phyloP scores from a whole-genome alignment of 2,329 filamentous ascomycete species.

The Verticillium dahliae region DNA sequence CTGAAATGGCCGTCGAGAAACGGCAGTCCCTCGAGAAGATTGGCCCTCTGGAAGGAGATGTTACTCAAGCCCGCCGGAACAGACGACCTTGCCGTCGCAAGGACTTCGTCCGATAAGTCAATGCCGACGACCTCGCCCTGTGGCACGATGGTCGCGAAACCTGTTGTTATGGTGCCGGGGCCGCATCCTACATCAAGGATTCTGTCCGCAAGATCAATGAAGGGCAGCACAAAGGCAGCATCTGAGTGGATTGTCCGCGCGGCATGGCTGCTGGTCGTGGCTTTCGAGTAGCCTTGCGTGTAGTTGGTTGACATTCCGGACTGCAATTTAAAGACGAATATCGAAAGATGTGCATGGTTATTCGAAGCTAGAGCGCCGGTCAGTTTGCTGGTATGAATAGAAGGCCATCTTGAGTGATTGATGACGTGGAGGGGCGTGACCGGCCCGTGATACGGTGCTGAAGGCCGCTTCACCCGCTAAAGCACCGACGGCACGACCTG shows the following conservation, averaged over 20 bases:
- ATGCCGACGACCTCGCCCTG: constrained; percentile 31
- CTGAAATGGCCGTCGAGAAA: constrained; percentile 33
- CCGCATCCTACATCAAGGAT: constrained; percentile 43
- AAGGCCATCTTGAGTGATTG: no score
- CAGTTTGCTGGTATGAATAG: no score
- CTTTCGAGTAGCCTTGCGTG: constrained; percentile 30
- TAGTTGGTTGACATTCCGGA: constrained; percentile 15
- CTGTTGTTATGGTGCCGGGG: constrained; percentile 40
- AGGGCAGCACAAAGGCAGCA: constrained; percentile 34
- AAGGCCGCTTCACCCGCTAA: background rate
- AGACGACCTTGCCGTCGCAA: constrained; percentile 20
- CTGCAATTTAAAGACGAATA: background rate
- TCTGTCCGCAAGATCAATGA: constrained; percentile 27
- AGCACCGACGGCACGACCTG: background rate
- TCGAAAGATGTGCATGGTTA: no score
- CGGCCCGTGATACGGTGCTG: background rate
- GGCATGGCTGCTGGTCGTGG: constrained; percentile 28
- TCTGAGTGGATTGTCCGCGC: constrained; percentile 35
- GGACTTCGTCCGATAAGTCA: constrained; percentile 25
- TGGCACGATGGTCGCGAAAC: constrained; percentile 30
- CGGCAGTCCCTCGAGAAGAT: constrained; percentile 27
- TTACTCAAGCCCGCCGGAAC: constrained; percentile 12
- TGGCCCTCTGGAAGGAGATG: constrained; percentile 23
- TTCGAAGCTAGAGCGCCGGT: no score
- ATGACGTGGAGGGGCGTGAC: no score